A percentile compares a stretch with the other conserved stretches of the same genome.
These are phyloP conservation scores for Pestalotiopsis sp. DNA, from an alignment of 2,329 filamentous ascomycete genomes.

Conservation along the genomic window DNA sequence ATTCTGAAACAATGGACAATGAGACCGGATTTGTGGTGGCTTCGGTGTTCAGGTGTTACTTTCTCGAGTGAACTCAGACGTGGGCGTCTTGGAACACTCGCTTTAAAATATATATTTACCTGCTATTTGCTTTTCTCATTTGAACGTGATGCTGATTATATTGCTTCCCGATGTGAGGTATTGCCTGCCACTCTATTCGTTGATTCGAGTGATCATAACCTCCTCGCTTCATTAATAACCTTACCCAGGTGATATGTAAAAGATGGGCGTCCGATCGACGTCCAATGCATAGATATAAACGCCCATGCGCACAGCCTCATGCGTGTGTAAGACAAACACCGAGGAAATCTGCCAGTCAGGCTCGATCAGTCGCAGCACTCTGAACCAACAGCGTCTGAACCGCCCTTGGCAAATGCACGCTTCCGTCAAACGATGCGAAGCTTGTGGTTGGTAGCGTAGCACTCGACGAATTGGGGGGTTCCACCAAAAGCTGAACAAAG, in stretches of 20 bases:
- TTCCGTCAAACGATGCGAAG: background rate
- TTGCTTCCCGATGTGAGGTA: background rate
- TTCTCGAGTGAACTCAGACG: background rate
- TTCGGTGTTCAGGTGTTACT: background rate
- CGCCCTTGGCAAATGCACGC: constrained; percentile 7
- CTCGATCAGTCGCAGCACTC: background rate
- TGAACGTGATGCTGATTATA: background rate
- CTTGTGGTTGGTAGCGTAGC: no score
- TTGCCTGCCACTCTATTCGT: background rate
- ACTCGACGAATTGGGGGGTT: no score
- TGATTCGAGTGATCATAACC: background rate
- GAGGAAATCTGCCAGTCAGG: background rate
- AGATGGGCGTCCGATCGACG: background rate
- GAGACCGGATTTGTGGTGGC: background rate
- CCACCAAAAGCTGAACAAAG: background rate
- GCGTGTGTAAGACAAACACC: background rate
- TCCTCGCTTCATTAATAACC: background rate
- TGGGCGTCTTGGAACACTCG: background rate
- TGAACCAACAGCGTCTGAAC: constrained; percentile 2
- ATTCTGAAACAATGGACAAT: background rate
- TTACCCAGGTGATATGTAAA: background rate
- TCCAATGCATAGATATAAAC: background rate
- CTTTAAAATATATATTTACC: background rate
- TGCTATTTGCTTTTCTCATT: background rate
- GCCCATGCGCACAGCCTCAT: background rate